phyloP scores from a whole-genome alignment of 1,284 basidiomycete genomes.

The Ustilago bromivora region DNA sequence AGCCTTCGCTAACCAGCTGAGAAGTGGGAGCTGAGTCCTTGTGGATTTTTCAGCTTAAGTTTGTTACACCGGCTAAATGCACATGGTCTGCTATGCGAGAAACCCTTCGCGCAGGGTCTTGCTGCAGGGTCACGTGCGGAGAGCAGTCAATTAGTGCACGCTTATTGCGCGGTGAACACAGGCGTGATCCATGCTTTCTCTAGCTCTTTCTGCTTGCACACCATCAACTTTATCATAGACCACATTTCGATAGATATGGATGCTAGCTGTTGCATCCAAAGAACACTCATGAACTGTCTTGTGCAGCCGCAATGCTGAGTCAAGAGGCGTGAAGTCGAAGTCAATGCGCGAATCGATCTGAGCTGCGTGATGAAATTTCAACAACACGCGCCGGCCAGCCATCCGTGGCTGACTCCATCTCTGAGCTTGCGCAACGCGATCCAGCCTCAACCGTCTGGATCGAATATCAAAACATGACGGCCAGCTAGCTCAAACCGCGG shows the following conservation, averaged over 20 bases:
- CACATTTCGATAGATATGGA: not conserved
- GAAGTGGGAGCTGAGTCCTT: too few species aligned
- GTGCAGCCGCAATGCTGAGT: not conserved
- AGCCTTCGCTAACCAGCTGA: not conserved
- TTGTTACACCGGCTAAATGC: not conserved
- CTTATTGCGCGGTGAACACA: conserved; percentile 4
- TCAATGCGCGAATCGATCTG: conserved; percentile 11
- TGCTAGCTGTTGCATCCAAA: not conserved
- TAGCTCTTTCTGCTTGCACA: not conserved
- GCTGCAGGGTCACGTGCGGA: conserved; percentile 49
- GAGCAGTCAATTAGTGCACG: conserved; percentile 51
- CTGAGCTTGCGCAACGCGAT: not conserved
- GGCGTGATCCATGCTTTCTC: not conserved
- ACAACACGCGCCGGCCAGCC: conserved; percentile 19
- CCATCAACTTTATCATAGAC: not conserved
- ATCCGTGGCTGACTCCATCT: not conserved
- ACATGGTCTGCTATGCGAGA: not conserved
- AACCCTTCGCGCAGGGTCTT: conserved; percentile 26
- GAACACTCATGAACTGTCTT: not conserved
- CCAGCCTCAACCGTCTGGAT: too few species aligned
- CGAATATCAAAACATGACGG: conserved; percentile 8
- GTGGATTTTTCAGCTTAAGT: not conserved
- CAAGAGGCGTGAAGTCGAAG: not conserved
- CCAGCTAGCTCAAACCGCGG: not conserved
- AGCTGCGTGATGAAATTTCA: conserved; percentile 23